These are phyloP conservation scores for Citrullus mucosospermus DNA, from an alignment of 306 rosid genomes.

Conservation along the genomic window DNA sequence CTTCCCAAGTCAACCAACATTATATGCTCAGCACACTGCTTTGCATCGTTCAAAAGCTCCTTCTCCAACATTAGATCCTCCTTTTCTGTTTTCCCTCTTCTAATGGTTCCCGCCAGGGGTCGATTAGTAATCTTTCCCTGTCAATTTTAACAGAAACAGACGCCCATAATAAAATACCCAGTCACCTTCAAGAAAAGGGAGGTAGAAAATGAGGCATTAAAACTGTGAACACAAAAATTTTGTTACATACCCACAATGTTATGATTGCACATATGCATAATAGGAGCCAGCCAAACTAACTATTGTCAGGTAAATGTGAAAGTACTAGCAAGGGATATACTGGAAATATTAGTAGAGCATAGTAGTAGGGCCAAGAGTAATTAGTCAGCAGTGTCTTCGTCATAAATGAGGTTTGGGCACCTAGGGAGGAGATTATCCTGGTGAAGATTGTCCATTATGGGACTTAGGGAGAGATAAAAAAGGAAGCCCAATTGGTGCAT, in stretches of 20 bases:
- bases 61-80: constrained; percentile 76
- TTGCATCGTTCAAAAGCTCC: constrained; percentile 69
- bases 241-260: background rate
- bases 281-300: background rate
- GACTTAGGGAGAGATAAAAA: no score
- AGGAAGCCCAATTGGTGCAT: no score
- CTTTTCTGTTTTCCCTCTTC: constrained; percentile 82
- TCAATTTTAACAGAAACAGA: constrained; percentile 20
- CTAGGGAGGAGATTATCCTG: no score
- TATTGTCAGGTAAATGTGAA: no score
- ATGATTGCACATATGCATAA: background rate
- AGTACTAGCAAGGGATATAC: no score
- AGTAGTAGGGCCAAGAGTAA: no score
- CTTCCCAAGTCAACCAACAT: constrained; percentile 97
- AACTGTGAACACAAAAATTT: background rate
- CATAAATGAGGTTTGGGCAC: no score
- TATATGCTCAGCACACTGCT: constrained; percentile 88
- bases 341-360: no score
- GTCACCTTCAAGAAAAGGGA: background rate
- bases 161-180: background rate
- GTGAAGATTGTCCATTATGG: no score
- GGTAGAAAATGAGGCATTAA: background rate
- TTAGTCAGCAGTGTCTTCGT: no score
- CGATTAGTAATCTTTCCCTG: constrained; percentile 68
- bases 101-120: constrained; percentile 92